Conservation (phyloP, 768 basidiomycete genomes). For the Agrocybe pediades region DNA sequence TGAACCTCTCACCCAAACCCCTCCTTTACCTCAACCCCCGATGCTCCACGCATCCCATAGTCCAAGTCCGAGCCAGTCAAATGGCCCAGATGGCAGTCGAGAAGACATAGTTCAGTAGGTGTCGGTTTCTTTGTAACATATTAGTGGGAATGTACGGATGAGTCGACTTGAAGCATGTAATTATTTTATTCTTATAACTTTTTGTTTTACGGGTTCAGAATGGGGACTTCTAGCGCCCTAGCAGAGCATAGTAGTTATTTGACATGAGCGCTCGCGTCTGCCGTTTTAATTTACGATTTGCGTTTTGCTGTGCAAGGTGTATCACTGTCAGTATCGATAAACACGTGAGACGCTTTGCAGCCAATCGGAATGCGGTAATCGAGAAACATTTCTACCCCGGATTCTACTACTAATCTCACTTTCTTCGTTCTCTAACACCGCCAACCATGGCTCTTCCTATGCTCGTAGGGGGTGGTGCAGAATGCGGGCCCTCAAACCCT, state of each 20-base stretch:
- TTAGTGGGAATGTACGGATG: slow-evolving; percentile 9
- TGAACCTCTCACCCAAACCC: not conserved
- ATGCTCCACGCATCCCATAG: not conserved
- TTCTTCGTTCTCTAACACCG: slow-evolving; percentile 1
- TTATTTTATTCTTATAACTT: slow-evolving; percentile 25
- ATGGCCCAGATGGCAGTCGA: slow-evolving; percentile 18
- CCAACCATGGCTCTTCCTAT: slow-evolving; percentile 73
- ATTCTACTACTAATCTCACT: slow-evolving; percentile 5
- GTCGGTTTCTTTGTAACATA: slow-evolving; percentile 10
- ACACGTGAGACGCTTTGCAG: slow-evolving; percentile 18
- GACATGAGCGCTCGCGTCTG: not conserved
- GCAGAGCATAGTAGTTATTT: not conserved
- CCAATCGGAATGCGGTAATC: slow-evolving; percentile 12
- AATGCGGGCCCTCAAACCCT: slow-evolving; percentile 87
- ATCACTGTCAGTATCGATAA: slow-evolving; percentile 1
- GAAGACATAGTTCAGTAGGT: slow-evolving; percentile 14
- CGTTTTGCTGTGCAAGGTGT: slow-evolving; percentile 5
- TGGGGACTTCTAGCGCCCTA: not conserved
- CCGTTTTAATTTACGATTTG: slow-evolving; percentile 7
- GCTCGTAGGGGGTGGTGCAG: slow-evolving; percentile 71
- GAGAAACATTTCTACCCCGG: slow-evolving; percentile 10
- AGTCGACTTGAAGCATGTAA: slow-evolving; percentile 16
- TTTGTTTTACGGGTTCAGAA: not conserved
- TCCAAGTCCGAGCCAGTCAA: slow-evolving; percentile 12
- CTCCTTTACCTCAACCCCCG: not conserved